phyloP scores from a whole-genome alignment of 805 yeast genomes.

The Wickerhamomyces mucosus region DNA sequence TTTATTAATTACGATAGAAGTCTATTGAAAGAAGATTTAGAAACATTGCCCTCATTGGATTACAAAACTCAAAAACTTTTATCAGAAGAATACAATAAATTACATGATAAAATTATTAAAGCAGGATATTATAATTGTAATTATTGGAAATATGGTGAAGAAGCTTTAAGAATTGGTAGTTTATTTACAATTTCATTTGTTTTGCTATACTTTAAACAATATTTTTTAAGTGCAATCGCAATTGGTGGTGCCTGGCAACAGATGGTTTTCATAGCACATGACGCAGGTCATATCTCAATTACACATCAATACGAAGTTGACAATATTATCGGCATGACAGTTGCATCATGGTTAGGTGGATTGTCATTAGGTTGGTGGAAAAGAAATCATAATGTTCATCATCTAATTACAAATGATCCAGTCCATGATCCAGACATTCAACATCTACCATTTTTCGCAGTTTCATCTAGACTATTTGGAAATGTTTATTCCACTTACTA shows the following conservation, averaged over 20 bases:
- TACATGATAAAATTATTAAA: constrained; percentile 45
- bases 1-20: constrained; percentile 50
- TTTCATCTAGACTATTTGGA: constrained; percentile 59
- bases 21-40: constrained; percentile 46
- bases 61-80: constrained; percentile 52
- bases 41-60: constrained; percentile 54
- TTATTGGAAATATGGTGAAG: constrained; percentile 66
- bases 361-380: constrained; percentile 94
- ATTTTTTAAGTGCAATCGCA: constrained; percentile 47
- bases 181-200: constrained; percentile 41
- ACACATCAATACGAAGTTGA: constrained; percentile 75
- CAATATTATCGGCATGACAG: constrained; percentile 58
- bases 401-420: constrained; percentile 84
- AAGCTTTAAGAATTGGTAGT: constrained; percentile 47
- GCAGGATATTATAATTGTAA: constrained; percentile 65
- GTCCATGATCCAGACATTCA: constrained; percentile 93
- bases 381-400: constrained; percentile 89
- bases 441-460: constrained; percentile 87
- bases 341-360: constrained; percentile 83
- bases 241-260: constrained; percentile 87
- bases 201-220: constrained; percentile 32
- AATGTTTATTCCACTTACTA: constrained; percentile 75
- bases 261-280: constrained; percentile 79
- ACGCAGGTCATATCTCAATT: constrained; percentile 79
- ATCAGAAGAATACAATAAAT: constrained; percentile 45